Conservation (phyloP, 345 rosid genomes). For the Erodium maritimum region DNA sequence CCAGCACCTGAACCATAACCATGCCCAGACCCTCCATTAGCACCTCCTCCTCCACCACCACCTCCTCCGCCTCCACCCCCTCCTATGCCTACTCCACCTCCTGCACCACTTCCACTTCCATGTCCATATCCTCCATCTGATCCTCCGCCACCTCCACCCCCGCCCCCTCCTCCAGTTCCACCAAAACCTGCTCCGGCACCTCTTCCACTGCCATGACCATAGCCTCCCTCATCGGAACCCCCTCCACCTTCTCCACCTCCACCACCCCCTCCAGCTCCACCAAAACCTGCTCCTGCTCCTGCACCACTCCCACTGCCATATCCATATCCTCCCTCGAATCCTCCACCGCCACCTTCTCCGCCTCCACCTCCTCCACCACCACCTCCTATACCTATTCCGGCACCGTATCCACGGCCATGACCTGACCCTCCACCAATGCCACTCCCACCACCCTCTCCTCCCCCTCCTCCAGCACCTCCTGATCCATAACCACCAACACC, state of each 20-base stretch:
- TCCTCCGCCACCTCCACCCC: conserved; percentile 23
- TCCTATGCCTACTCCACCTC: too few relatives aligned
- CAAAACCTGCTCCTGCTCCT: conserved; percentile 12
- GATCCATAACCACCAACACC: conserved; percentile 24
- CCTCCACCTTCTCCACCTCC: conserved; percentile 17
- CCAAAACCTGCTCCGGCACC: conserved; percentile 9
- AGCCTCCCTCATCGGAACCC: conserved; percentile 20
- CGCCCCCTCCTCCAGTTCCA: conserved; percentile 13
- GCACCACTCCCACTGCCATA: conserved; percentile 16
- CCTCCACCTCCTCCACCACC: too few relatives aligned
- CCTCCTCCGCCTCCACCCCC: too few relatives aligned
- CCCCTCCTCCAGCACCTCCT: conserved; percentile 24
- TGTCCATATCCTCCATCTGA: too few relatives aligned
- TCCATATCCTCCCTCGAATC: conserved; percentile 28
- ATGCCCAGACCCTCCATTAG: conserved; percentile 9
- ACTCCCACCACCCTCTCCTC: conserved; percentile 31
- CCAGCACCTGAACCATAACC: conserved; percentile 16
- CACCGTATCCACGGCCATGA: conserved; percentile 44
- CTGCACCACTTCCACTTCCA: conserved; percentile 7
- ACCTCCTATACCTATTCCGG: conserved; percentile 15
- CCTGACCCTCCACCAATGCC: conserved; percentile 51
- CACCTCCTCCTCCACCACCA: conserved; percentile 1
- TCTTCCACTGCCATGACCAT: conserved; percentile 9
- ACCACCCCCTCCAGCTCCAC: conserved; percentile 16
- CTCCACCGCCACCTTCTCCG: conserved; percentile 32